Base-by-base conservation (phyloP, 371 early-diverging fungal species). In the Choanephora cucurbitarum region DNA sequence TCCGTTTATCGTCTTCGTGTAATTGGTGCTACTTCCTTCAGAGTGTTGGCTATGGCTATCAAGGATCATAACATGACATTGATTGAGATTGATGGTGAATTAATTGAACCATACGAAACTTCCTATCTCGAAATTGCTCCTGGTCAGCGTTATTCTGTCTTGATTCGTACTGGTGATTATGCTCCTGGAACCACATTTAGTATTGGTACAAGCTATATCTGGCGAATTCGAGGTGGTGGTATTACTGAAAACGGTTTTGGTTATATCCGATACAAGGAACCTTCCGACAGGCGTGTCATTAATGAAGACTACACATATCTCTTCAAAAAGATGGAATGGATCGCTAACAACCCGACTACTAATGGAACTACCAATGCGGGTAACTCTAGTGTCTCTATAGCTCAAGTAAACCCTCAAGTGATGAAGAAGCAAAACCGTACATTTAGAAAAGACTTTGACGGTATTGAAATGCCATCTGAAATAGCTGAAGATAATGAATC, bases 71-170 rank as follows among this genome's bases (percentile, higher is more conserved):
- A 55, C 10, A 66, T 79, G 70, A 79, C 80, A 0, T 46, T 77
- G 13, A 77, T 77, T 23, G 77, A 77, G 53, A 69, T 73, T 0
- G 79, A 79, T 45, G 79, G 79, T n/a, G 59, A 57, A 33, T 45
- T 62, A 31, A 51, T 57, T 0, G 23, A 69, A 13, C 69, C 69
- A 4, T 63, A 49, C 17, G 19, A 57, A 3, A 60, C 60, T 2
- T 54, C 49, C 8, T 64, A 45, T 18, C 19, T 68, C 6, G 71
- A 71, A 37, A 39, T 71, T 8, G 47, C 64, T 2, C 69, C 71
- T 5, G 70, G 67, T 1, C 69, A 71, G 51, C 42, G 71, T 6
- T 71, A 58, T 39, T 71, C 72, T 18, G 69, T 56, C 0, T 39
- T 71, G 45, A 24, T 68, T 8, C 24, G 49, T 15, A 67, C 67